Base-by-base conservation (phyloP, 2,329 filamentous ascomycete genomes). In the Cladophialophora exuberans region DNA sequence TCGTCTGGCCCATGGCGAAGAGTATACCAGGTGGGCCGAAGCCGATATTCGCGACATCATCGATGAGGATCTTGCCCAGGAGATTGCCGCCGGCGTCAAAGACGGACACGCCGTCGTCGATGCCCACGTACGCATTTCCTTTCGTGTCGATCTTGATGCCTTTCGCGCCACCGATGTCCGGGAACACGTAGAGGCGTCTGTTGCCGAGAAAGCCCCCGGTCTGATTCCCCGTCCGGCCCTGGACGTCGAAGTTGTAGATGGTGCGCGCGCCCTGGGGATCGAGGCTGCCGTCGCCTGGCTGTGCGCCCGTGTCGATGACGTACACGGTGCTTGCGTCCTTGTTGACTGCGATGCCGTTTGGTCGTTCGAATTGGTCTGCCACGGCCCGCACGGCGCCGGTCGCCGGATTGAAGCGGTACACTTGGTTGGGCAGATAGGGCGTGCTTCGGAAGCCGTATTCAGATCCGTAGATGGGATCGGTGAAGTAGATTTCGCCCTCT, bases 11-110 rank as follows among this genome's bases (percentile, higher is more conserved):
- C 26, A 47, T 35, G 11, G 53, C 23, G 54, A 50, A 57, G 17
- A 60, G 39, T 18, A 43, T 41, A 15, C 53, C 53, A 11, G 36
- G 33, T 38, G 25, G n/a, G 18, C 47, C 75, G 59, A 80, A 79
- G 56, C 76, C 72, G 65, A 80, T 79, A 65, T 79, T 80, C 9
- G 76, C 76, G 1, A 63, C 70, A 2, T 65, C 71, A 45, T 72
- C 71, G 0, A 81, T 67, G 60, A 78, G 78, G 39, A 86, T 80
- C 69, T 85, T 86, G 2, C 77, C 71, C 61, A 87, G 74, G 11
- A 80, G 62, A 2, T 65, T 71, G 1, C 79, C 81, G 0, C 72
- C 72, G 0, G 73, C 64, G 52, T 71, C 74, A 78, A 79, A 83
- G 6, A 83, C 72, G 57, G 81, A 73, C 15, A 83, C 67, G 0